Evolutionary conservation across 805 yeast species (phyloP).

Genomic region (Grigorovia yakushimaensis): DNA sequence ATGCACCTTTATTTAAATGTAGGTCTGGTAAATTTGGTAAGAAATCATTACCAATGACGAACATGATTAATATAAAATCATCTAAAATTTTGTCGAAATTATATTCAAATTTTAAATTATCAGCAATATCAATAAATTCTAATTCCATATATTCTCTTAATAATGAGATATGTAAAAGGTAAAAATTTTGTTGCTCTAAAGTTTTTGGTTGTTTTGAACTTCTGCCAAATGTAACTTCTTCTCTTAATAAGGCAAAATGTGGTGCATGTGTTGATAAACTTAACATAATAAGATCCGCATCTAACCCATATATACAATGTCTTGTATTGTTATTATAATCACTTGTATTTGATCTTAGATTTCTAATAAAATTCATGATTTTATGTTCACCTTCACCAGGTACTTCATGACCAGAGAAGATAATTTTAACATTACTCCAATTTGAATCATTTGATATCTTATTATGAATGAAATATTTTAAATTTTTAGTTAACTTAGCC

Average conservation of each 20-base stretch:
- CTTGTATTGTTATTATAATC: conserved; percentile 66
- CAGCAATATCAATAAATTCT: conserved; percentile 68
- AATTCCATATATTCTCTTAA: conserved; percentile 84
- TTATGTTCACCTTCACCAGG: conserved; percentile 99
- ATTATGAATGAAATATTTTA: conserved; percentile 80
- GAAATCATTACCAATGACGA: conserved; percentile 96
- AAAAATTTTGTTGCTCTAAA: conserved; percentile 73
- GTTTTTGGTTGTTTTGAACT: conserved; percentile 29
- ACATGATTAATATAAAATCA: conserved; percentile 85
- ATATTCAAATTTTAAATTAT: conserved; percentile 52
- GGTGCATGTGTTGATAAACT: conserved; percentile 90
- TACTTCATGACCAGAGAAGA: conserved; percentile 88
- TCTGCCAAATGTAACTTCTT: conserved; percentile 84
- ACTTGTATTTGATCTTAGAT: conserved; percentile 59
- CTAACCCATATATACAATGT: conserved; percentile 92
- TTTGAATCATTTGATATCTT: conserved; percentile 77
- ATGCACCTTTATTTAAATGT: conserved; percentile 89
- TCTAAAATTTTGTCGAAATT: conserved; percentile 85
- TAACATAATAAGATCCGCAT: conserved; percentile 91
- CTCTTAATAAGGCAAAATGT: conserved; percentile 89
- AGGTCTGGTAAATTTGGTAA: conserved; percentile 92
- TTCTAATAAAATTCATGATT: conserved; percentile 85
- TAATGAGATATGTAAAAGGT: conserved; percentile 70
- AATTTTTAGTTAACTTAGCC: conserved; percentile 74
- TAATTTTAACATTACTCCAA: conserved; percentile 71